phyloP scores from a whole-genome alignment of 331 rosid genomes.

The Quercus phellos region DNA sequence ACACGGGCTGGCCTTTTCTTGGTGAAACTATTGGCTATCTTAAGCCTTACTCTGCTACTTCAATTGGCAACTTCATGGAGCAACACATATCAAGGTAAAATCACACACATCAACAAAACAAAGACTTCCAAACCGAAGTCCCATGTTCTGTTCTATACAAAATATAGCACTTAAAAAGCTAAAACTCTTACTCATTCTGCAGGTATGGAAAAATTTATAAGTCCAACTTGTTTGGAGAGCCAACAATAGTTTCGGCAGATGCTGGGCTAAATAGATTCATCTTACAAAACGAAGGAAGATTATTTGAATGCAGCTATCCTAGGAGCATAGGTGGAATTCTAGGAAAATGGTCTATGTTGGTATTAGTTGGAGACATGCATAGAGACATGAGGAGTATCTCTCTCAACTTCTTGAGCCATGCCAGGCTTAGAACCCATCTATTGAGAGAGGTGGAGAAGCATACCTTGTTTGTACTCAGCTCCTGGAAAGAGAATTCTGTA shows the following conservation, averaged over 20 bases:
- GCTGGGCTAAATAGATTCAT: constrained; percentile 83
- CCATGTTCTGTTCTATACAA: constrained; percentile 2
- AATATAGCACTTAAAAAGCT: background rate
- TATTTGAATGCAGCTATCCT: constrained; percentile 93
- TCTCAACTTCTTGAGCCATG: constrained; percentile 78
- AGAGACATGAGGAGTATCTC: constrained; percentile 83
- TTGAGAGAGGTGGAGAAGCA: constrained; percentile 78
- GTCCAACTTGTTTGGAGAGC: constrained; percentile 83
- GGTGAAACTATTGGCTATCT: constrained; percentile 80
- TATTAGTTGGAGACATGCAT: constrained; percentile 96
- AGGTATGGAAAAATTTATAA: constrained; percentile 90
- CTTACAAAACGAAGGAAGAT: constrained; percentile 81
- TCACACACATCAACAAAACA: background rate
- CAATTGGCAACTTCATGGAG: constrained; percentile 79
- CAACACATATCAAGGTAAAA: constrained; percentile 71
- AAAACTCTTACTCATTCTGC: background rate
- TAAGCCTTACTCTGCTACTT: constrained; percentile 77
- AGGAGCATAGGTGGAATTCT: constrained; percentile 94
- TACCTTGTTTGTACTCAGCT: constrained; percentile 57
- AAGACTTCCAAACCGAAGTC: constrained; percentile 1
- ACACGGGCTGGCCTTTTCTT: constrained; percentile 90
- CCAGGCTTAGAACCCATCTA: constrained; percentile 64
- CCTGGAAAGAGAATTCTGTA: constrained; percentile 57
- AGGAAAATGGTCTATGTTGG: constrained; percentile 99
- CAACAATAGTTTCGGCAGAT: constrained; percentile 90